Conservation (phyloP, 805 yeast species). For the Saccharomycopsis javanensis region DNA sequence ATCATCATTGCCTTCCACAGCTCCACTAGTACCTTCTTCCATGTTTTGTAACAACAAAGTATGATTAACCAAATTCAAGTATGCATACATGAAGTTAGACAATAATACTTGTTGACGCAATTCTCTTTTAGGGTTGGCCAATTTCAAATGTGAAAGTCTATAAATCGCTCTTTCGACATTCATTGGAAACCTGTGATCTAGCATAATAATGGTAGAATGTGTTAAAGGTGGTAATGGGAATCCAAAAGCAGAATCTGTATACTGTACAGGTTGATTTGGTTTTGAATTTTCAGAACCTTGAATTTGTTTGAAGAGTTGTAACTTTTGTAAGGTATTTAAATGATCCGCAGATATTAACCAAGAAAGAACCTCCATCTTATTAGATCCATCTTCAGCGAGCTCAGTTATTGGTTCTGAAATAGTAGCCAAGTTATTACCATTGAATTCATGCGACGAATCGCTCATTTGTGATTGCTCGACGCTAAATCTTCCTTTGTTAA, state of each 20-base stretch:
- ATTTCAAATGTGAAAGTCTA: slow-evolving; percentile 80
- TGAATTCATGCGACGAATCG: not conserved
- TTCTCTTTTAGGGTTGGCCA: slow-evolving; percentile 90
- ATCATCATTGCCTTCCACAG: not conserved
- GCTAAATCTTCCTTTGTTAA: not conserved
- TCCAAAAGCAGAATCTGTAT: slow-evolving; percentile 77
- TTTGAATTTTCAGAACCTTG: slow-evolving; percentile 27
- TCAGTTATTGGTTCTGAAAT: not conserved
- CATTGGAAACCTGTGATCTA: slow-evolving; percentile 80
- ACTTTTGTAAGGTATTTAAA: slow-evolving; percentile 15
- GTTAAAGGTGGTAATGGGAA: slow-evolving; percentile 80
- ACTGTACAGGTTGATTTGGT: slow-evolving; percentile 48
- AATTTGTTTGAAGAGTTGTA: slow-evolving; percentile 27
- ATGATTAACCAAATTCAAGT: slow-evolving; percentile 88
- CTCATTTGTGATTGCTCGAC: not conserved
- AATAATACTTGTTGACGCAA: slow-evolving; percentile 84
- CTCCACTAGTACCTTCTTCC: slow-evolving; percentile 25
- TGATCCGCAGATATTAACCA: slow-evolving; percentile 15
- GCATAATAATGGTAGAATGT: slow-evolving; percentile 65
- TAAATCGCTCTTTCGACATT: slow-evolving; percentile 96
- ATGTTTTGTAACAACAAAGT: slow-evolving; percentile 67
- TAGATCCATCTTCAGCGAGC: slow-evolving; percentile 16
- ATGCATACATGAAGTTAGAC: slow-evolving; percentile 96
- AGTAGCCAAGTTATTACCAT: not conserved
- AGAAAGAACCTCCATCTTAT: slow-evolving; percentile 18